Evolutionary conservation across 306 rosid species (phyloP), one percentile per base, ranked within the genome.

Genomic region (Cyamopsis tetragonoloba): DNA sequence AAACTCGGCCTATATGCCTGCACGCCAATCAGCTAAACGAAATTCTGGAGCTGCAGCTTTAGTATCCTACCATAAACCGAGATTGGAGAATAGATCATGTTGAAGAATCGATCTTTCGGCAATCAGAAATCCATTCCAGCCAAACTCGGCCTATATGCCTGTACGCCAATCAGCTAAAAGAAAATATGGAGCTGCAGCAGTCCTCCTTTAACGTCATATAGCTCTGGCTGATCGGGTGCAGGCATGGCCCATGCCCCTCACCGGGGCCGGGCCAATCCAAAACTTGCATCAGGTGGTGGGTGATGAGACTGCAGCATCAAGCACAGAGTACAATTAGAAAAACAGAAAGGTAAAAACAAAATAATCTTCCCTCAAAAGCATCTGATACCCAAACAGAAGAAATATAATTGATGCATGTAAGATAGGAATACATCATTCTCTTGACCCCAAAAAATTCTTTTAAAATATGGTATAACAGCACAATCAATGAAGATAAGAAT

Each of bases 251-350:
- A 79, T 27, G 96, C 98, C 98, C 98, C 96, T 92, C 84, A 92
- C 15, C 96, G 96, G 98, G 98, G 98, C 98, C 96, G 98, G 87
- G 98, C 98, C 83, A 89, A 84, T 80, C 96, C 98, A 89, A 89
- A 89, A 84, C 80, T 84, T 61, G 89, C 87, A 82, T 87, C 98
- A 59, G 96, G 88, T 47, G 85, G 93, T 74, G 82, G 96, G 82
- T 89, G 98, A 86, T 84, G 96, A 86, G 95, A 79, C 96, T 92
- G 85, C 60, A 78, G 22, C 59, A 73, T 74, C 80, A 76, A 57
- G 71, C 39, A 63, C 37, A 39, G 20, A 67, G 28, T 13, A 9
- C n/a, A 66, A 23, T 31, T 20, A 75, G 37, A 68, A 22, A 57
- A 20, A 35, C 1, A 19, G 59, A 30, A 72, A 50, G 17, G 17